Percentiles rank a stretch among this genome's conserved stretches.
Conservation (phyloP, 2,329 filamentous ascomycete genomes). For the Lasiodiplodia gonubiensis region DNA sequence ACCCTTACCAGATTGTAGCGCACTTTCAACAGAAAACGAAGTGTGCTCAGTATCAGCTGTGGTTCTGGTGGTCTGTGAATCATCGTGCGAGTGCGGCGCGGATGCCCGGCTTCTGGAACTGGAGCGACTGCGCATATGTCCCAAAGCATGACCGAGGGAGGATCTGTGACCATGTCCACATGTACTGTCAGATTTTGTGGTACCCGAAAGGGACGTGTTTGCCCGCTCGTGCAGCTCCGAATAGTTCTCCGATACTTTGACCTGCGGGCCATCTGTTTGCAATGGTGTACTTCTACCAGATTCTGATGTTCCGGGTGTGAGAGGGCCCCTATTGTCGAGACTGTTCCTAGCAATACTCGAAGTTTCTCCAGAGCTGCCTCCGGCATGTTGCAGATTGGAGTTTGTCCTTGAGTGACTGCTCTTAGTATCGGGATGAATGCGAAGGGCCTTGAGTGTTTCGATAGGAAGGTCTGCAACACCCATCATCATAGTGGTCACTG, state of each 20-base stretch:
- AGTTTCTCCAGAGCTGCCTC: not conserved
- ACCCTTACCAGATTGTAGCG: constrained; percentile 69
- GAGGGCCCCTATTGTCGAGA: not conserved
- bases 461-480: constrained; percentile 75
- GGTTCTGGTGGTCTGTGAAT: constrained; percentile 29
- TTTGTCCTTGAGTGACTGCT: not conserved
- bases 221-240: constrained; percentile 9
- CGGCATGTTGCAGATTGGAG: not conserved
- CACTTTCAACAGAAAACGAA: constrained; percentile 59
- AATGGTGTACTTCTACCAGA: constrained; percentile 4
- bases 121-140: constrained; percentile 10
- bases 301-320: constrained; percentile 8
- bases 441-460: constrained; percentile 58
- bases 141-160: constrained; percentile 1
- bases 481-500: constrained; percentile 80
- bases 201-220: not conserved
- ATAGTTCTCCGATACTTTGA: constrained; percentile 6
- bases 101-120: not conserved
- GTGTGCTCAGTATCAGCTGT: constrained; percentile 12
- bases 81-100: not conserved
- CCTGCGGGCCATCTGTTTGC: not conserved
- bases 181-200: not conserved
- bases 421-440: constrained; percentile 49
- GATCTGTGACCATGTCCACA: not conserved
- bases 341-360: constrained; percentile 8